Percentiles rank a stretch among this genome's conserved stretches.
Conservation (phyloP, 805 yeast species). For the Yarrowia yakushimensis region DNA sequence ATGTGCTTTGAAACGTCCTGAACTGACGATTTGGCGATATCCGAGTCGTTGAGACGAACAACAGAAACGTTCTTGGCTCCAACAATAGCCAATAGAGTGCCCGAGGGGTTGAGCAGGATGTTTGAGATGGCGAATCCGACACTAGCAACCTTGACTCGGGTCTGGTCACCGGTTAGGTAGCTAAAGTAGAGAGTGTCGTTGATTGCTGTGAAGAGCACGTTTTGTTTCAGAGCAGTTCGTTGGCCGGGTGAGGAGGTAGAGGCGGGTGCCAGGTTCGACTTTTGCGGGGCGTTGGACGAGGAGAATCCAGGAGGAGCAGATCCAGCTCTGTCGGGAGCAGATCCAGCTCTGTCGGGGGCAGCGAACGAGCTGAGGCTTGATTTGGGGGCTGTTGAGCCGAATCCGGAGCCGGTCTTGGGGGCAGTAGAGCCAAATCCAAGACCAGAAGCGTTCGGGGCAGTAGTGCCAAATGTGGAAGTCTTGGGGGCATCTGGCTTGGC, state of each 20-base stretch:
- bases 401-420: neutral
- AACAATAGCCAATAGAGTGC: constrained; percentile 45
- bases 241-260: neutral
- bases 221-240: neutral
- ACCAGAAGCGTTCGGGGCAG: neutral
- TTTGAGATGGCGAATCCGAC: constrained; percentile 38
- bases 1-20: constrained; percentile 34
- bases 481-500: neutral
- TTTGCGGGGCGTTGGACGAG: neutral
- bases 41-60: neutral
- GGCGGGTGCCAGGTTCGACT: neutral
- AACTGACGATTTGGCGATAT: constrained; percentile 30
- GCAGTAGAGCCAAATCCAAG: neutral
- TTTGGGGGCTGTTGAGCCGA: neutral
- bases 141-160: neutral
- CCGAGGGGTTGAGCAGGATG: constrained; percentile 43
- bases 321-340: neutral
- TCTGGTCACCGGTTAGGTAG: neutral
- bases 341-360: too few species aligned
- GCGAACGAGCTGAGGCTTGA: neutral
- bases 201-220: constrained; percentile 2
- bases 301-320: neutral
- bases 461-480: neutral
- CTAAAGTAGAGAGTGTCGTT: neutral
- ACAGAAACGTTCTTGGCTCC: constrained; percentile 39